Evolutionary conservation across 345 rosid species (phyloP).

Genomic region (Leavenworthia alabamica): DNA sequence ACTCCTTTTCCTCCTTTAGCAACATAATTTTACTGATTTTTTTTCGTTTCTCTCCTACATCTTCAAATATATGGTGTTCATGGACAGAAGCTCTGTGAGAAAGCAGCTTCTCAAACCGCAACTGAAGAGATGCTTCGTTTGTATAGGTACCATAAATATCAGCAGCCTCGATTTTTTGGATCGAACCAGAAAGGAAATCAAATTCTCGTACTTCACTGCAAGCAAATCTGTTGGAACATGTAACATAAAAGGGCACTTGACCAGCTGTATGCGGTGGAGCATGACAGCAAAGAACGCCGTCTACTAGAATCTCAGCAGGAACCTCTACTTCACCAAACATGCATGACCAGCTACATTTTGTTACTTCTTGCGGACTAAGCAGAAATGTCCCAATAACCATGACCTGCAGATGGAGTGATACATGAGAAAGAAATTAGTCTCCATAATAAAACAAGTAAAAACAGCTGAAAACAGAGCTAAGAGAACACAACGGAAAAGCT

Average conservation of each 20-base stretch:
- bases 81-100: constrained; percentile 33
- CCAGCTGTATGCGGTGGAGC: constrained; percentile 63
- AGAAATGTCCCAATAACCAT: constrained; percentile 61
- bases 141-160: constrained; percentile 37
- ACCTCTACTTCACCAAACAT: constrained; percentile 97
- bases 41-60: constrained; percentile 42
- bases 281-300: constrained; percentile 68
- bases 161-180: constrained; percentile 36
- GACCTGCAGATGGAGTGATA: constrained; percentile 40
- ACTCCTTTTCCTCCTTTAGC: constrained; percentile 71
- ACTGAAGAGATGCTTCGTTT: constrained; percentile 41
- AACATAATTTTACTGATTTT: constrained; percentile 46
- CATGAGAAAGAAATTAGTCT: constrained; percentile 4
- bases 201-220: constrained; percentile 94
- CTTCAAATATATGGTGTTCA: constrained; percentile 35
- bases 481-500: not conserved
- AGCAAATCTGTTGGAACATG: constrained; percentile 86
- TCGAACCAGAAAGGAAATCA: constrained; percentile 52
- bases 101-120: constrained; percentile 52
- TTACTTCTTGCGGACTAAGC: constrained; percentile 52
- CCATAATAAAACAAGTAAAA: constrained; percentile 2
- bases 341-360: constrained; percentile 72
- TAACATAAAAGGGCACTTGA: constrained; percentile 79
- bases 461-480: not conserved
- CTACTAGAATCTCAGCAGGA: constrained; percentile 65